phyloP scores from a whole-genome alignment of 2,329 filamentous ascomycete species.

The Verticillium isaacii region DNA sequence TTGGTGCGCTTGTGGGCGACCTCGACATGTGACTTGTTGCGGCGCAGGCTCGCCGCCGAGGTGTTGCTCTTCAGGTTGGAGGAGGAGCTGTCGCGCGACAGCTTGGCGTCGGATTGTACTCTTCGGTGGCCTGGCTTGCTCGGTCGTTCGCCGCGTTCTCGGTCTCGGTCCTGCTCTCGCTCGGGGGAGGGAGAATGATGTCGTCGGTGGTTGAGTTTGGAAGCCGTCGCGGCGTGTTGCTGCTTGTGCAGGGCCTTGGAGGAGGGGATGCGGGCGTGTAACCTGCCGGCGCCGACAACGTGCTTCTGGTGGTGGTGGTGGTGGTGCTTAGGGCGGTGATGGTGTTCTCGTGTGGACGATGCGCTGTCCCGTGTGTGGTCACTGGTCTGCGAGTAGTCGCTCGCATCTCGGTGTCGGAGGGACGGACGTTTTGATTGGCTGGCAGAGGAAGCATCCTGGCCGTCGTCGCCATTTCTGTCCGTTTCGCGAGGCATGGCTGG shows the following conservation, averaged over 20 bases:
- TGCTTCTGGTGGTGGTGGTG: constrained; percentile 33
- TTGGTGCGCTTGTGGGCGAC: constrained; percentile 43
- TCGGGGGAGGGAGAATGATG: constrained; percentile 39
- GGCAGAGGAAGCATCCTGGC: constrained; percentile 40
- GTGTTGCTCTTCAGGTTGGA: constrained; percentile 47
- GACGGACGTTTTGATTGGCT: constrained; percentile 53
- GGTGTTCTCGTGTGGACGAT: constrained; percentile 15
- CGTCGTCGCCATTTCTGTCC: constrained; percentile 31
- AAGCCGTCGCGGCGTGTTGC: constrained; percentile 21
- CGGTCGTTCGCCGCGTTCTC: constrained; percentile 3
- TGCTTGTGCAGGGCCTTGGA: constrained; percentile 47
- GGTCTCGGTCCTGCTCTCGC: constrained; percentile 11
- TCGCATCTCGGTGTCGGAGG: constrained; percentile 25
- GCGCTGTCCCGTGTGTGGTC: constrained; percentile 20
- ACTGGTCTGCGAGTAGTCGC: constrained; percentile 27
- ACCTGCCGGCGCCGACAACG: constrained; percentile 37
- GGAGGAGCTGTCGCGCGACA: constrained; percentile 38
- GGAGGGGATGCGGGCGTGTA: constrained; percentile 48
- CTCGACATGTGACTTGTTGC: constrained; percentile 56
- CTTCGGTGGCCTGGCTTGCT: constrained; percentile 20
- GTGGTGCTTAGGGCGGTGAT: constrained; percentile 21
- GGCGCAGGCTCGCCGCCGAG: constrained; percentile 52
- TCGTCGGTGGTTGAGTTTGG: constrained; percentile 34
- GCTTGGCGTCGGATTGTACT: constrained; percentile 33
- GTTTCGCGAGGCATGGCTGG: constrained; percentile 25